These are phyloP conservation scores for Xerocomus spinulosus DNA, from an alignment of 768 basidiomycete genomes.

Conservation along the genomic window DNA sequence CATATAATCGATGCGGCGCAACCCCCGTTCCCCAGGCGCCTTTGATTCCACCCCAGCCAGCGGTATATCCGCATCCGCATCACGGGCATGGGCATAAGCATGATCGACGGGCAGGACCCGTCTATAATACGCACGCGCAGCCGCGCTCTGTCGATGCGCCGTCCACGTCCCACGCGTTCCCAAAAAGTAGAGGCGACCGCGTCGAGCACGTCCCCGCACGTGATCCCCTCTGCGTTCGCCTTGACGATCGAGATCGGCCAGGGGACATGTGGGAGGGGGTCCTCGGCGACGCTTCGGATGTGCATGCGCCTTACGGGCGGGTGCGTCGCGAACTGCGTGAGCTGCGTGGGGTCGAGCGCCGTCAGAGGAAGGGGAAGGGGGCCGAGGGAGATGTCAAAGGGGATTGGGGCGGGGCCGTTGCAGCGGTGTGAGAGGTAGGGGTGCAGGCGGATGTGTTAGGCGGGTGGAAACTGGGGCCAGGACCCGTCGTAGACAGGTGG, in stretches of 20 bases:
- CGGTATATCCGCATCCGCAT: no score
- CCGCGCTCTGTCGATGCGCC: slow-evolving; percentile 29
- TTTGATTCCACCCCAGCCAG: no score
- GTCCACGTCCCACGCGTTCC: slow-evolving; percentile 26
- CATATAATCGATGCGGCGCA: slow-evolving; percentile 44
- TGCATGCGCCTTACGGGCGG: slow-evolving; percentile 56
- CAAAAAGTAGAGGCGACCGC: slow-evolving; percentile 46
- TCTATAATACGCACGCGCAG: slow-evolving; percentile 28
- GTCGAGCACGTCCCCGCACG: slow-evolving; percentile 46
- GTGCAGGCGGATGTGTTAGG: slow-evolving; percentile 51
- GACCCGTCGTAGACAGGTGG: slow-evolving; percentile 46
- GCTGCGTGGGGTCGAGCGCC: slow-evolving; percentile 31
- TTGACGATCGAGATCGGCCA: slow-evolving; percentile 57
- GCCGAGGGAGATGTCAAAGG: slow-evolving; percentile 43
- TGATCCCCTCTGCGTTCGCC: slow-evolving; percentile 46
- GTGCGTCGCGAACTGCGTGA: slow-evolving; percentile 59
- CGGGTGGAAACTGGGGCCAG: slow-evolving; percentile 34
- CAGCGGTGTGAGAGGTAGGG: slow-evolving; percentile 48
- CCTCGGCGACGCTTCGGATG: slow-evolving; percentile 50
- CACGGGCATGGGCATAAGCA: slow-evolving; percentile 20
- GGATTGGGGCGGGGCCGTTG: slow-evolving; percentile 39
- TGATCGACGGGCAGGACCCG: slow-evolving; percentile 19
- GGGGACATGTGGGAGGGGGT: slow-evolving; percentile 43
- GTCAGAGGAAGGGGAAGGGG: slow-evolving; percentile 2
- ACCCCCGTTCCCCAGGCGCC: slow-evolving; percentile 14